Conservation (phyloP, 805 yeast species). For the Zygotorulaspora florentina region DNA sequence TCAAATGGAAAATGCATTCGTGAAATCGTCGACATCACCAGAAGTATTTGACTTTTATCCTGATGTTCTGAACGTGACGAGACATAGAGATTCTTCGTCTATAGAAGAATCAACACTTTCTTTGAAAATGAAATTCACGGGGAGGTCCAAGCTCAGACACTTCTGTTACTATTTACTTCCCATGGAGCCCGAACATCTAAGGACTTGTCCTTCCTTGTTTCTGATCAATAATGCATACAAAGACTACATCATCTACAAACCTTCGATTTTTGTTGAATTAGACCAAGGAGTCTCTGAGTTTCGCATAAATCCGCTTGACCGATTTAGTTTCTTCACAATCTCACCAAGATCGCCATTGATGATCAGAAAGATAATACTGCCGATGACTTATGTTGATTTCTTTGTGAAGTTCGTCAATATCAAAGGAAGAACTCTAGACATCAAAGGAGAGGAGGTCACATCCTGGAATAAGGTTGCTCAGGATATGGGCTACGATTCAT, state of each 20-base stretch:
- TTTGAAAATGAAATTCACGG: slow-evolving; percentile 12
- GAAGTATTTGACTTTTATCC: slow-evolving; percentile 5
- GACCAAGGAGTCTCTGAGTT: slow-evolving; percentile 21
- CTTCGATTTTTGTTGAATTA: slow-evolving; percentile 20
- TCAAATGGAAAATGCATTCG: slow-evolving; percentile 16
- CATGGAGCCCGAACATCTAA: slow-evolving; percentile 13
- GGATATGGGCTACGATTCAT: slow-evolving; percentile 15
- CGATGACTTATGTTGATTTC: slow-evolving; percentile 21
- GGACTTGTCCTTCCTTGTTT: slow-evolving; percentile 9
- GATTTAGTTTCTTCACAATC: slow-evolving; percentile 53
- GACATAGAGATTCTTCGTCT: slow-evolving; percentile 10
- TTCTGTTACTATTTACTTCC: slow-evolving; percentile 24
- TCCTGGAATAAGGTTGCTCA: slow-evolving; percentile 21
- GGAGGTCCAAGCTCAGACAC: slow-evolving; percentile 19
- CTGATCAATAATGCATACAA: slow-evolving; percentile 9
- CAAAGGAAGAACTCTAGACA: slow-evolving; percentile 15
- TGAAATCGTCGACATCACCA: slow-evolving; percentile 3
- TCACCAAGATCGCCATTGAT: slow-evolving; percentile 87
- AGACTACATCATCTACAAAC: slow-evolving; percentile 16
- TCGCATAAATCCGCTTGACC: slow-evolving; percentile 29
- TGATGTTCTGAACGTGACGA: neutral
- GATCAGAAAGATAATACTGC: slow-evolving; percentile 54
- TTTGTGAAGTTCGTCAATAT: slow-evolving; percentile 16
- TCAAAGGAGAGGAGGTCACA: slow-evolving; percentile 11
- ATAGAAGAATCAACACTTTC: slow-evolving; percentile 15